Evolutionary conservation across 257 asterid genomes (phyloP), one percentile per base, ranked within the genome.

Genomic region (Solanum chiquidenum): DNA sequence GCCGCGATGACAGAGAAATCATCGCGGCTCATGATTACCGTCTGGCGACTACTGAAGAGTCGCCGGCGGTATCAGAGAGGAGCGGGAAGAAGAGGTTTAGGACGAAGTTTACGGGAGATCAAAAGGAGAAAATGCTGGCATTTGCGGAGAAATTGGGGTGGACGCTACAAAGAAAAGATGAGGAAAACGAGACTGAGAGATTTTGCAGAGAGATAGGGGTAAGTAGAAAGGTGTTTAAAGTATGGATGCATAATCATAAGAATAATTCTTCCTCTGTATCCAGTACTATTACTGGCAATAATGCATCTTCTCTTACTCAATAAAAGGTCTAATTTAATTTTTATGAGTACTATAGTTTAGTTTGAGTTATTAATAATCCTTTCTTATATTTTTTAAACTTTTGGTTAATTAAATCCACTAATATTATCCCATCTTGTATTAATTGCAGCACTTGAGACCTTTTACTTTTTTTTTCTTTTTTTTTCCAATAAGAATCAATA

Each of bases 231-330:
- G 98, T 95, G 12, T 94, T 95, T 91, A 94, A 94, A 90, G 98
- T 95, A 23, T 94, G 97, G 98, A 95, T 95, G 97, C 97, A 94
- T 33, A 95, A 95, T 88, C 97, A 95, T 62, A 95, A 95, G 88
- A 91, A 92, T 62, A 88, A 87, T 21, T 84, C 93, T 1, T 29
- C 91, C 49, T 87, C 88, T 60, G 73, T 87, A 9, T 83, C 90
- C 71, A 60, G 92, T 86, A 83, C 91, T 3, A 79, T 88, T 18
- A 86, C 87, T 86, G 95, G 90, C 2, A 93, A 92, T 90, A 93
- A 92, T 90, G 92, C 91, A 1, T 94, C 95, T 69, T 93, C 96
- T 86, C 95, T 90, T 80, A 93, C 95, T 71, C 88, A 91, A 86
- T 92, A 87, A 13, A 90, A 91, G 89, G 9, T 21, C n/a, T 37